Evolutionary conservation across 108 stramenopile species (phyloP).

Genomic region (Bacterosira constricta): DNA sequence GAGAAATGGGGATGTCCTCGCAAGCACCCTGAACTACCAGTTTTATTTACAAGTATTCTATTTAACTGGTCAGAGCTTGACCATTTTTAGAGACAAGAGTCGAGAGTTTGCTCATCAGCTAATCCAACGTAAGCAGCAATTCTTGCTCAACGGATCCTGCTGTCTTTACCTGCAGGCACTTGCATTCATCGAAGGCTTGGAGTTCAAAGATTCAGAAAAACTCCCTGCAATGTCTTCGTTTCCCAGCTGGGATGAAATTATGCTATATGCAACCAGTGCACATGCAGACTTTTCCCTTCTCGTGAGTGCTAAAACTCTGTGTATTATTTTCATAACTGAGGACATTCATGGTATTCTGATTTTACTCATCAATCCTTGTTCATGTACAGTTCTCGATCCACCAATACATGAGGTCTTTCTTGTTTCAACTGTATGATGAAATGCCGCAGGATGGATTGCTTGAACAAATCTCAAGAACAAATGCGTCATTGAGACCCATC

Average conservation of each 20-base stretch:
- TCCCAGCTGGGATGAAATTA: not conserved
- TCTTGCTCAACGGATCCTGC: not conserved
- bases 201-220: not conserved
- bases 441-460: not conserved
- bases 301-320: no score
- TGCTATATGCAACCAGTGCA: not conserved
- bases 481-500: not conserved
- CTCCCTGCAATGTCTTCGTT: not conserved
- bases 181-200: not conserved
- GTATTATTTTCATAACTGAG: no score
- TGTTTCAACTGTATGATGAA: slow-evolving; percentile 6
- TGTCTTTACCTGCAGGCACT: not conserved
- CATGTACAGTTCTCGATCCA: not conserved
- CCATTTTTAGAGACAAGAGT: not conserved
- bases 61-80: slow-evolving; percentile 4
- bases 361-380: not conserved
- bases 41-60: slow-evolving; percentile 4
- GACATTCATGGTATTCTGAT: not conserved
- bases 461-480: not conserved
- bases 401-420: slow-evolving; percentile 3
- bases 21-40: not conserved
- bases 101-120: slow-evolving; percentile 5
- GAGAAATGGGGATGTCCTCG: slow-evolving; percentile 10
- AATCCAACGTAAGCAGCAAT: not conserved
- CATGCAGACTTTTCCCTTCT: no score